A percentile compares a stretch with the other conserved stretches of the same genome.
These are phyloP conservation scores for Laguncularia racemosa DNA, from an alignment of 345 rosid species.

Conservation along the genomic window DNA sequence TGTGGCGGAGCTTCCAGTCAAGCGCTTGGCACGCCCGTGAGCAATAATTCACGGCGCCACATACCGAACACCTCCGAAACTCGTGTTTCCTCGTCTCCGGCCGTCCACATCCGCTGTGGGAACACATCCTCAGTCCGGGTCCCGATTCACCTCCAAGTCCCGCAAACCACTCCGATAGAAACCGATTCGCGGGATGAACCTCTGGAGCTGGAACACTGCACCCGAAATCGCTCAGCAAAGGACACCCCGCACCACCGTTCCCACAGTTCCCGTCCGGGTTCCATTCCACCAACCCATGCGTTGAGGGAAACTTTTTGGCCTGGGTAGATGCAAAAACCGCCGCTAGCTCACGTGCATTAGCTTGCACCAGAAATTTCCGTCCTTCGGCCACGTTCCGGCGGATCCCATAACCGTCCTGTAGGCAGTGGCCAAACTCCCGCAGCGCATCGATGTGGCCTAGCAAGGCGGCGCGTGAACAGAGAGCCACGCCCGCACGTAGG, in stretches of 20 bases:
- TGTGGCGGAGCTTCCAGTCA: conserved; percentile 92
- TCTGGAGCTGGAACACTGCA: conserved; percentile 90
- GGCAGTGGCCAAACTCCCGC: conserved; percentile 97
- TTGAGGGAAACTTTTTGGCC: conserved; percentile 5
- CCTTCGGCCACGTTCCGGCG: conserved; percentile 77
- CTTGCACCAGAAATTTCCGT: conserved; percentile 85
- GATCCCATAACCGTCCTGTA: conserved; percentile 97
- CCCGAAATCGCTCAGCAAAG: conserved; percentile 78
- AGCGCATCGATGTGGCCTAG: conserved; percentile 85
- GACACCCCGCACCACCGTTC: conserved; percentile 35
- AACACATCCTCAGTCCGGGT: conserved; percentile 64
- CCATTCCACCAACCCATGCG: conserved; percentile 50
- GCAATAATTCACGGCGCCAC: conserved; percentile 89
- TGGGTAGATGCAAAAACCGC: conserved; percentile 45
- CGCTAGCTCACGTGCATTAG: conserved; percentile 86
- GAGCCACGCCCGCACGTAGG: conserved; percentile 84
- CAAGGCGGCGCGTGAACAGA: conserved; percentile 90
- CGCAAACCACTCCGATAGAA: conserved; percentile 73
- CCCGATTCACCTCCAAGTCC: conserved; percentile 29
- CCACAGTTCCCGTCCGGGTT: conserved; percentile 13
- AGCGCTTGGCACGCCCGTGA: conserved; percentile 97
- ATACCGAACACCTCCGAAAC: conserved; percentile 87
- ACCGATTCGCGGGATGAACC: conserved; percentile 65
- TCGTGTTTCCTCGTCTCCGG: conserved; percentile 92
- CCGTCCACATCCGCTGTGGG: conserved; percentile 80